Percentiles rank a stretch among this genome's conserved stretches.
phyloP scores from a whole-genome alignment of 139 green algal genomes.

The Micractinium sp. region DNA sequence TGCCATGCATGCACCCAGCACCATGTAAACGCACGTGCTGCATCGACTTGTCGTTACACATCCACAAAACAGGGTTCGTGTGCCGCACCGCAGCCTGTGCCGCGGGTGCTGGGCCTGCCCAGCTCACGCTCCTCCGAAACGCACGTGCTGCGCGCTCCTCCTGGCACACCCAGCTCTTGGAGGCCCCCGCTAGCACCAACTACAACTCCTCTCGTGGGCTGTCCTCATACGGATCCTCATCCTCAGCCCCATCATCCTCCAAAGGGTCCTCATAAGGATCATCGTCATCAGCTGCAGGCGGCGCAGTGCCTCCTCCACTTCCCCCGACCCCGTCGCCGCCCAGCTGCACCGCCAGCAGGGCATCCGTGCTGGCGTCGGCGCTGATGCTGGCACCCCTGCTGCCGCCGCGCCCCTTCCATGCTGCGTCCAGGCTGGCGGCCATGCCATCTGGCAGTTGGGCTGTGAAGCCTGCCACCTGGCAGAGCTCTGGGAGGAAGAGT shows the following conservation, averaged over 20 bases:
- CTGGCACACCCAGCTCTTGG: neutral
- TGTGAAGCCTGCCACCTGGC: neutral
- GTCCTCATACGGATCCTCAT: neutral
- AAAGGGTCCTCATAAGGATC: neutral
- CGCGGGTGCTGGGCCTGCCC: no score
- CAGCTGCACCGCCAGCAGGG: no score
- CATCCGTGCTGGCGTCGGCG: no score
- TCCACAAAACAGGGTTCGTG: no score
- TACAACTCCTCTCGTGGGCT: neutral
- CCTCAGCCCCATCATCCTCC: neutral
- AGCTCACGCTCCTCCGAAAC: no score
- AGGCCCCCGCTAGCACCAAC: neutral
- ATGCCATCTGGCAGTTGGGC: neutral
- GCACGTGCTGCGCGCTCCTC: no score
- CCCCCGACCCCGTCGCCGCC: no score
- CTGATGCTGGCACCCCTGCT: neutral
- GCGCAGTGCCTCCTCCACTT: neutral
- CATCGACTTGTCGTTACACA: no score
- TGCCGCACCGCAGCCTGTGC: no score
- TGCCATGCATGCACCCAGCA: no score
- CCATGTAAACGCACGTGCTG: no score
- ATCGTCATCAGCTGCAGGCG: neutral
- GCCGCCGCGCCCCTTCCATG: neutral
- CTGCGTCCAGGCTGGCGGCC: neutral
- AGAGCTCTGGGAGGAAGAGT: constrained; percentile 13